Evolutionary conservation across 805 yeast genomes (phyloP), one percentile per base, ranked within the genome.

Genomic region (Saccharomyces kudriavzevii): DNA sequence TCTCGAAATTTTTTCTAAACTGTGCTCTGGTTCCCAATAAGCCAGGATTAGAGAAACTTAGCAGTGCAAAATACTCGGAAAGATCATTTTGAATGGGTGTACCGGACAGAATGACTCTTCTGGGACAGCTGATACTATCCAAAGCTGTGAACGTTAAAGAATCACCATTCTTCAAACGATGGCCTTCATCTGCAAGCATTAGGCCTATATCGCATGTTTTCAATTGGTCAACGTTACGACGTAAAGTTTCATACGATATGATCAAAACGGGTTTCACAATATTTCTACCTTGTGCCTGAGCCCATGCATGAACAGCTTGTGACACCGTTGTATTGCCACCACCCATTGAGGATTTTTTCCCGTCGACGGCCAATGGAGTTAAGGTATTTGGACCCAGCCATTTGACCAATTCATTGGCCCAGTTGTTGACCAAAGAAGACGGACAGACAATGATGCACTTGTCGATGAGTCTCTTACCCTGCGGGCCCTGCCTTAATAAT

Each of bases 41-140:
- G 0, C 96, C 96, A 0, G 99, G 99, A 66, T 92, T 94, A 8
- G 98, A 96, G 73, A 92, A 92, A 62, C 84, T 88, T 56, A 94
- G 74, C 50, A 92, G 72, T 1, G 98, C 88, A 65, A 90, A 94
- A 71, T 92, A 92, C 70, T 92, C 99, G 0, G 96, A 85, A 35
- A 92, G 74, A 72, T 92, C 98, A 63, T 92, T 92, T 69, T 92
- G 99, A 58, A 92, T 91, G 0, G 99, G 99, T 0, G 99, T 92
- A 40, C 99, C 99, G 1, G 97, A 89, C 24, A 92, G 72, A 58
- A 92, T 92, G 6, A 92, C 97, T 54, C 99, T 77, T 63, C 99
- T 77, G 49, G 85, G 83, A 66, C 96, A 92, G 50, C 85, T 82
- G 52, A 94, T 77, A n/a, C 89, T 79, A 62, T 89, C 84, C 45